Evolutionary conservation across 495 filamentous ascomycete genomes (phyloP), one percentile per base, ranked within the genome.

Genomic region (Neurospora terricola): DNA sequence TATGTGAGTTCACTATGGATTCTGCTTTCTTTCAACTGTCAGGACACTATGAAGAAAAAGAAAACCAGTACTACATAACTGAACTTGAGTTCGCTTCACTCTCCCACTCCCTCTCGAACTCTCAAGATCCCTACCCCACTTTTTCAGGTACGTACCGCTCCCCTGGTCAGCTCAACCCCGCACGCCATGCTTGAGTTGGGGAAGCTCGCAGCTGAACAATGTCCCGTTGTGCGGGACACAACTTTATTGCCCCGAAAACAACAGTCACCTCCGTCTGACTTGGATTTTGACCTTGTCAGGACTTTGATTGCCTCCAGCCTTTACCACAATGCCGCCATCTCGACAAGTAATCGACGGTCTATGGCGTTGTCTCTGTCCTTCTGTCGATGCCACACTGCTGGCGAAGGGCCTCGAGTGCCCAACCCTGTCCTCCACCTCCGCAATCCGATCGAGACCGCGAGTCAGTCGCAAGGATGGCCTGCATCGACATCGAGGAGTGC

Each of bases 331-430:
- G 54, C 27, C 73, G 36, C 59, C 78, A 88, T 88, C 77, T 75
- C 80, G 84, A 73, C 76, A 88, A 39, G 78, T 85, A 38, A 74
- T 90, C 48, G 89, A 91, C 79, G 90, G 88, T 71, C 83, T 92
- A 62, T 91, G 89, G 90, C 87, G 88, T 76, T 90, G 86, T 80
- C 82, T 93, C 37, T 91, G 90, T 80, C 90, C 89, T 42, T 88
- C 86, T 69, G 84, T 90, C 72, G 83, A 85, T 72, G 54, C 81
- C 2, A 54, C 75, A 7, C 73, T 79, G 1, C 74, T 83, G 40
- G 72, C 75, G 23, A 79, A 74, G 69, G 73, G 79, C 7, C 69
- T 80, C 23, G 69, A 72, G 23, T 36, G 21, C 3, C 14, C 37
- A 39, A 5, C 43, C 43, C 70, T 12, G n/a, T 27, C 1, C 71